phyloP scores from a whole-genome alignment of 805 yeast genomes.

The Candida manassasensis region DNA sequence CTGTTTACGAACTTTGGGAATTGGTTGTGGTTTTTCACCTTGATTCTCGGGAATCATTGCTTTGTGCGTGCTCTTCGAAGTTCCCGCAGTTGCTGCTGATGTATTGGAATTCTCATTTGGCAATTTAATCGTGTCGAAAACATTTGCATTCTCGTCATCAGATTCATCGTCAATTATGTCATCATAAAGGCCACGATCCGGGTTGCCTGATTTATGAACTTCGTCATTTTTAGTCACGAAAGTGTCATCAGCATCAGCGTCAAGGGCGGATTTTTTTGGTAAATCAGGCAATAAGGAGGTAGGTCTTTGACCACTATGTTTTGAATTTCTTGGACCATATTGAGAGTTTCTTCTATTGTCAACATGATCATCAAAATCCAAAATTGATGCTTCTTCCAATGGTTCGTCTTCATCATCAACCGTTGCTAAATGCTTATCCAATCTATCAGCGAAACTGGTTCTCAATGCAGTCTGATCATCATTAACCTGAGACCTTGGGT shows the following conservation, averaged over 20 bases:
- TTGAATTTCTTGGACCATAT: constrained; percentile 30
- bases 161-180: constrained; percentile 14
- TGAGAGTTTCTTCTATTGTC: constrained; percentile 38
- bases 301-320: constrained; percentile 19
- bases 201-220: constrained; percentile 14
- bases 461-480: constrained; percentile 22
- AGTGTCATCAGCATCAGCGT: constrained; percentile 30
- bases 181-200: constrained; percentile 9
- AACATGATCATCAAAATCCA: constrained; percentile 39
- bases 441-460: constrained; percentile 41
- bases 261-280: constrained; percentile 21
- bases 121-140: constrained; percentile 44
- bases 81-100: constrained; percentile 7
- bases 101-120: constrained; percentile 33
- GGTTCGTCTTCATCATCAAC: constrained; percentile 26
- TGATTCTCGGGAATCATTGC: constrained; percentile 23
- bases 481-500: constrained; percentile 10
- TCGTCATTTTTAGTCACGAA: constrained; percentile 34
- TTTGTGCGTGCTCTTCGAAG: constrained; percentile 13
- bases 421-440: constrained; percentile 30
- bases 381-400: constrained; percentile 32
- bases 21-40: constrained; percentile 9
- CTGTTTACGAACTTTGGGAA: constrained; percentile 20
- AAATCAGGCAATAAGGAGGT: constrained; percentile 24
- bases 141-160: constrained; percentile 25